Conservation (phyloP, 805 yeast species). For the Candida awuae region DNA sequence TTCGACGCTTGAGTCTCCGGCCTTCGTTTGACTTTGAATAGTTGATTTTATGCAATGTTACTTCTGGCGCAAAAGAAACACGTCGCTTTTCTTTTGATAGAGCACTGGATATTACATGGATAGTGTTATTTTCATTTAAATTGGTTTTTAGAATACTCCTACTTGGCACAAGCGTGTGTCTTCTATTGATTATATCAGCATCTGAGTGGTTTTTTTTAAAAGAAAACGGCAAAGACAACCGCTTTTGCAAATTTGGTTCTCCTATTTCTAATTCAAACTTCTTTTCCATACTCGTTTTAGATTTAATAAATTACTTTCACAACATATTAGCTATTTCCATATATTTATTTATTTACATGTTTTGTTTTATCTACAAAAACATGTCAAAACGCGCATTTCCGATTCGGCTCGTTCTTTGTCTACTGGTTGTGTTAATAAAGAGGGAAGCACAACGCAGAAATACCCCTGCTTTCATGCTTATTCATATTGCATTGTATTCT, state of each 20-base stretch:
- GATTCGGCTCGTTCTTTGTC: no score
- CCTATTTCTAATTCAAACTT: no score
- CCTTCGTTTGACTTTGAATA: constrained; percentile 6
- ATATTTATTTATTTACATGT: no score
- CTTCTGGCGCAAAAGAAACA: constrained; percentile 74
- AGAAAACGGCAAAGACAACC: constrained; percentile 5
- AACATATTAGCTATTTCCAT: no score
- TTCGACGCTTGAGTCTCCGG: constrained; percentile 7
- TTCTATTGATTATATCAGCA: constrained; percentile 14
- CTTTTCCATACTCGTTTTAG: no score
- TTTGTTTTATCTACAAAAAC: no score
- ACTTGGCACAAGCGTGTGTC: constrained; percentile 32
- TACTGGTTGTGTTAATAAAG: no score
- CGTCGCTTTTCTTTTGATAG: constrained; percentile 34
- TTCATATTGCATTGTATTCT: no score
- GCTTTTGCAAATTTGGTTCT: not conserved
- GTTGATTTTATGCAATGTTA: constrained; percentile 45
- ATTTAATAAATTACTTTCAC: no score
- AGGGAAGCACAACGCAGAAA: no score
- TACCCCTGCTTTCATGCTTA: no score
- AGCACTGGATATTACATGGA: constrained; percentile 30
- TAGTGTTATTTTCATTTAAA: constrained; percentile 28
- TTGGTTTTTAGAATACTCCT: constrained; percentile 33
- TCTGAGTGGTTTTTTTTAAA: not conserved
- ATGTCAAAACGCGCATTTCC: no score